These are phyloP conservation scores for Tricholoma matsutake DNA, from an alignment of 768 basidiomycete genomes.

Conservation along the genomic window DNA sequence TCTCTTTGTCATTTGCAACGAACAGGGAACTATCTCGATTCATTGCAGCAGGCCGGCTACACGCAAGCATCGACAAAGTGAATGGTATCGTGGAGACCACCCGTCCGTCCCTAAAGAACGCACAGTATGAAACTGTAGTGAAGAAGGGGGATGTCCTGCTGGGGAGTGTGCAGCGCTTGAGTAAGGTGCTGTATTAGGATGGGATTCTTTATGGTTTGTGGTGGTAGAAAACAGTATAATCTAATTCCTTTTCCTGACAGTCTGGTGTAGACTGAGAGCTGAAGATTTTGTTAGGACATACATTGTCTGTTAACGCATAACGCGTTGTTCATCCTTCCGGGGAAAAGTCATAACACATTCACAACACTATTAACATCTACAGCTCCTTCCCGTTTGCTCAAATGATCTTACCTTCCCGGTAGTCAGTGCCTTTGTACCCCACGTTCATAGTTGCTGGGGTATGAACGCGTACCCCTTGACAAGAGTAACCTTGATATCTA, in stretches of 20 bases:
- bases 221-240: neutral
- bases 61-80: conserved; percentile 94
- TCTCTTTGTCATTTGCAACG: neutral
- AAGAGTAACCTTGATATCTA: no score
- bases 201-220: neutral
- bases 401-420: no score
- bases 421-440: no score
- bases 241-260: neutral
- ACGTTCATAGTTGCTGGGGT: no score
- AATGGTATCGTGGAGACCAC: conserved; percentile 92
- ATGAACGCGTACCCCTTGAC: no score
- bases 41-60: conserved; percentile 82
- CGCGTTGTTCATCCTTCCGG: no score
- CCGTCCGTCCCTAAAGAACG: conserved; percentile 62
- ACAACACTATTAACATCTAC: no score
- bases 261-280: neutral
- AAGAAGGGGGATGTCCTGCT: conserved; percentile 89
- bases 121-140: conserved; percentile 90
- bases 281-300: no score
- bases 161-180: conserved; percentile 83
- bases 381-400: no score
- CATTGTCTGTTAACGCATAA: no score
- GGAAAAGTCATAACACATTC: no score
- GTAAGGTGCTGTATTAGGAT: conserved; percentile 63
- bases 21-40: conserved; percentile 85